Conservation (phyloP, 495 filamentous ascomycete species). For the Aspergillus homomorphus region DNA sequence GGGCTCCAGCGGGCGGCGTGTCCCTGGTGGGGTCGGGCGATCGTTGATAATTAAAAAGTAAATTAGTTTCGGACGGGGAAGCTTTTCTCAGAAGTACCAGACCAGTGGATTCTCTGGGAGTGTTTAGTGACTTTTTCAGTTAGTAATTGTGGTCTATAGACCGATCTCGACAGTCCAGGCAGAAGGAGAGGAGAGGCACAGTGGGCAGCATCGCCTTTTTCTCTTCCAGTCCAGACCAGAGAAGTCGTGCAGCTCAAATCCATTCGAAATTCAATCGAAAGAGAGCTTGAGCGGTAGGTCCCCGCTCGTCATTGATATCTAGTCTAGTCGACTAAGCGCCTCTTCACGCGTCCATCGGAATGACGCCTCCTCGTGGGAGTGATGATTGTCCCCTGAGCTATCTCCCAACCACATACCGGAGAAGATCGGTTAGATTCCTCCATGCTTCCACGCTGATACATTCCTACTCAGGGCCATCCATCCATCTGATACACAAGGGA, state of each 20-base stretch:
- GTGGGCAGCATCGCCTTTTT: background rate
- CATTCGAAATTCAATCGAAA: background rate
- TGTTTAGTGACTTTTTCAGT: background rate
- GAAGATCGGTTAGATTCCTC: background rate
- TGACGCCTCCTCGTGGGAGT: background rate
- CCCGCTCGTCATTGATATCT: background rate
- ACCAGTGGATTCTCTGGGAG: background rate
- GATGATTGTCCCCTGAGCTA: conserved; percentile 6
- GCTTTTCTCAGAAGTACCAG: conserved; percentile 2
- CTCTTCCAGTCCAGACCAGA: background rate
- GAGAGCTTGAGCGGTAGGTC: background rate
- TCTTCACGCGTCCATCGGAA: background rate
- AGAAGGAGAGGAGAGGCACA: background rate
- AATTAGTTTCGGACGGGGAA: conserved; percentile 21
- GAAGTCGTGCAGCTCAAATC: background rate
- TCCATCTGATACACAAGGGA: background rate
- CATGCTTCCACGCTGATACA: conserved; percentile 2
- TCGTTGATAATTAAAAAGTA: conserved; percentile 27
- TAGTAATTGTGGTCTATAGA: background rate
- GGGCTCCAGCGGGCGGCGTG: conserved; percentile 6
- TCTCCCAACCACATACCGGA: conserved; percentile 11
- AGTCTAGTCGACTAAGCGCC: background rate
- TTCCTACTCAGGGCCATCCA: background rate
- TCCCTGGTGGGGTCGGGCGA: conserved; percentile 26
- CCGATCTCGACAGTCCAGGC: conserved; percentile 3